Base-by-base conservation (phyloP, 768 basidiomycete genomes). In the Agrocybe pediades region DNA sequence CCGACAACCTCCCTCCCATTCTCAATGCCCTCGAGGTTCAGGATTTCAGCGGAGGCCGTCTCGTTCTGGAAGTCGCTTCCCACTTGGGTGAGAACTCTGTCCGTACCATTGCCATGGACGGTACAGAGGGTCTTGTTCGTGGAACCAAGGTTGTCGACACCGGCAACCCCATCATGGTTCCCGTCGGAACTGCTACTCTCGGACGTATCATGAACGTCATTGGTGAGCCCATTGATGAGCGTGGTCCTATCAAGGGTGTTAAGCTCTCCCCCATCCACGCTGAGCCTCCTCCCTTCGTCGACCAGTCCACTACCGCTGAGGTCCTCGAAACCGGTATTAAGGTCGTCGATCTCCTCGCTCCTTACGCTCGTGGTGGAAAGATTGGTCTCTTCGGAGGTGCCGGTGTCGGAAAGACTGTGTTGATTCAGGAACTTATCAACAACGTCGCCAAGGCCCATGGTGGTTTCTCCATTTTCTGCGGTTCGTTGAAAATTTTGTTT, bases 191-290 rank as follows among this genome's bases (percentile, higher is more conserved):
- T 57, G 92, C 83, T 54, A 95, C 92, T 53, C 88, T 99, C 55
- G 97, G 97, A 46, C 94, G 97, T 68, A 99, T 99, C 84, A 98
- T 99, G 94, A 99, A 98, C 77, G 97, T 99, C 76, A 98, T 99
- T 77, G 97, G 97, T 67, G 95, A 98, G 73, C 95, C 97, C 69
- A 98, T 99, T 72, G 97, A 99, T 75, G 95, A 98, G 74, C 95
- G 97, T 78, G 97, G 97, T 55, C 95, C 95, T 61, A 98, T 98
- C 80, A 90, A 92, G 75, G 96, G 95, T 70, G 93, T 88, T 75
- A 94, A 91, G 77, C 79, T 87, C 58, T 84, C 69, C 58, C 92
- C 96, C 65, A 99, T 99, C 71, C 97, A 99, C 77, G 92, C 95
- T 63, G 95, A 99, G 57, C 94, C 97, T 55, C 97, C 97, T 54